phyloP scores from a whole-genome alignment of 345 rosid species.

The Citrus trifoliata region DNA sequence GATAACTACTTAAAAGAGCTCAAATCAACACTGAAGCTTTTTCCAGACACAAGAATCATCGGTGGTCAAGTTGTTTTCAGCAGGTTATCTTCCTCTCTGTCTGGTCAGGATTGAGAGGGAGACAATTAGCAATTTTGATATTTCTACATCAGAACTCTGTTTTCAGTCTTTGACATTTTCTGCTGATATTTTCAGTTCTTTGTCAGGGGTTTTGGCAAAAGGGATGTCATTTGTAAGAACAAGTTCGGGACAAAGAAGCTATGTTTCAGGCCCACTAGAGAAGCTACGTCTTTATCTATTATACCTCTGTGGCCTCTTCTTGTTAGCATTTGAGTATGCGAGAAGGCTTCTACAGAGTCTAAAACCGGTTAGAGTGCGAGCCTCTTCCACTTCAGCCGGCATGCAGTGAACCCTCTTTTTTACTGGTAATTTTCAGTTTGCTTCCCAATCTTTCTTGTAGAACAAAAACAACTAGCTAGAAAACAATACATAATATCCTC shows the following conservation, averaged over 20 bases:
- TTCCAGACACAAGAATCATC: background rate
- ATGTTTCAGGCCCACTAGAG: constrained; percentile 19
- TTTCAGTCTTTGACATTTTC: background rate
- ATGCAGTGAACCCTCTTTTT: constrained; percentile 18
- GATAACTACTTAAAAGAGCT: background rate
- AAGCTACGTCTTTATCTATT: constrained; percentile 47
- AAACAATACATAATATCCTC: background rate
- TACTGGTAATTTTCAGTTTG: constrained; percentile 29
- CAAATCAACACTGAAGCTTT: background rate
- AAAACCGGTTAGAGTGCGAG: constrained; percentile 56
- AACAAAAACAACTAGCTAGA: background rate
- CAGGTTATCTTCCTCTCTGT: background rate
- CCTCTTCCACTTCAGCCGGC: constrained; percentile 41
- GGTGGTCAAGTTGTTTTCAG: background rate
- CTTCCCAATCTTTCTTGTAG: background rate
- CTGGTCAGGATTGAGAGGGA: background rate
- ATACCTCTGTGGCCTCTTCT: constrained; percentile 56
- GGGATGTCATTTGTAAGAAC: constrained; percentile 26
- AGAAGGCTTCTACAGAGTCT: constrained; percentile 43
- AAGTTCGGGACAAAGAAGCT: constrained; percentile 35
- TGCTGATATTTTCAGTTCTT: constrained; percentile 7
- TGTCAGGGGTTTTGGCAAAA: constrained; percentile 44
- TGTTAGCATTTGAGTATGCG: constrained; percentile 47
- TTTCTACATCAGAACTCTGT: background rate
- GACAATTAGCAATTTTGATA: background rate